Evolutionary conservation across 169 alveolate species (phyloP), one percentile per base, ranked within the genome.

Genomic region (Theileria orientalis): DNA sequence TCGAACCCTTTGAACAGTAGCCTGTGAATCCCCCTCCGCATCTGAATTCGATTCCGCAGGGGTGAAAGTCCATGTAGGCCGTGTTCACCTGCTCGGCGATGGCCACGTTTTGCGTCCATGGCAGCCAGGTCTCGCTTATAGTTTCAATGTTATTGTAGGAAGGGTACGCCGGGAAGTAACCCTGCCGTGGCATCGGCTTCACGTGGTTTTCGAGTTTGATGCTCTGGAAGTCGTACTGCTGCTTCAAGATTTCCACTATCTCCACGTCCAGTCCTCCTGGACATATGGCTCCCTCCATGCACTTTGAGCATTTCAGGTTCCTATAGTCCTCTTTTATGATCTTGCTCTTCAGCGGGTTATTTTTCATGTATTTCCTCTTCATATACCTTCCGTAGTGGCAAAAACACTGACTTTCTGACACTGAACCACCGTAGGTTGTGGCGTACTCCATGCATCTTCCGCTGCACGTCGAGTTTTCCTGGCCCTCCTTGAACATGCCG

Each of bases 381-480:
- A 89, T 84, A 63, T 82, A 89, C 44, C 85, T 77, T 8, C 93
- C 92, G 44, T 67, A 77, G 27, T 70, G 54, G 80, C 93, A 89
- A 75, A 89, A 89, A 54, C 93, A 89, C 33, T 89, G 93, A 63
- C 79, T 89, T 73, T 76, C 72, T 33, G 89, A 83, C 30, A 82
- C 80, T 5, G 93, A 84, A 2, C 93, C 93, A 44, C 86, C 84
- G 49, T 76, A 89, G 16, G 93, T 84, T 23, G 93, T 89, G 14
- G 92, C 85, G 69, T 71, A 84, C 54, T 89, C 90, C 90, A 89
- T 84, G 40, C 93, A 89, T 27, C 90, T 71, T 6, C 93, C 93
- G 29, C 90, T 76, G 75, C 93, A 89, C 9, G 86, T 35, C 23
- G 93, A 84, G 61, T 89, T 85, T 77, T 89, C 93, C 47, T 84